Percentiles rank a stretch among this genome's conserved stretches.
Evolutionary conservation across 805 yeast species (phyloP).

Genomic region (Yarrowia divulgata): DNA sequence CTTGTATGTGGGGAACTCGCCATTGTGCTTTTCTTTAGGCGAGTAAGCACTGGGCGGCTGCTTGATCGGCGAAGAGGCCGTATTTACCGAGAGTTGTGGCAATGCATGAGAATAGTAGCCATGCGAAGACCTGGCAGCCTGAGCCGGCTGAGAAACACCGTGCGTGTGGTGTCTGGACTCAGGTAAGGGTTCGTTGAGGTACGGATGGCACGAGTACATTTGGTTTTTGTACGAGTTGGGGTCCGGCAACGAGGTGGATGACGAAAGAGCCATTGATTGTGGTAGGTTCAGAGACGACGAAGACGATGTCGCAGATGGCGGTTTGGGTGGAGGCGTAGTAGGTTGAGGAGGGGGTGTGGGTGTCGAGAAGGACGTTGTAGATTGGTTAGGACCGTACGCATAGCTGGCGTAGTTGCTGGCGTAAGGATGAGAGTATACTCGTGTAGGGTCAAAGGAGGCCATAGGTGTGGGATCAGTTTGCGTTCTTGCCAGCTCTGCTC

Average conservation of each 20-base stretch:
- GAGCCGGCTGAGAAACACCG: constrained; percentile 35
- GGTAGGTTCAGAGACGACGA: constrained; percentile 11
- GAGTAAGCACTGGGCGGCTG: constrained; percentile 37
- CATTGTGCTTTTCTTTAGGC: constrained; percentile 19
- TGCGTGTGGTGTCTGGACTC: constrained; percentile 31
- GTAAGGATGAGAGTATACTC: constrained; percentile 40
- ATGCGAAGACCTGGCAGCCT: constrained; percentile 20
- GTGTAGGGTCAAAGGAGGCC: constrained; percentile 41
- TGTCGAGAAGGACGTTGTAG: background rate
- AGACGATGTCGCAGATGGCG: constrained; percentile 2
- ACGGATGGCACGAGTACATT: constrained; percentile 32
- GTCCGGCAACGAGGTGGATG: constrained; percentile 14
- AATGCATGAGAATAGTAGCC: constrained; percentile 34
- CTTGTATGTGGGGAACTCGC: constrained; percentile 24
- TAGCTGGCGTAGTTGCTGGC: constrained; percentile 19
- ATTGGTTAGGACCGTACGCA: background rate
- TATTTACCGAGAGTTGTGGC: constrained; percentile 31
- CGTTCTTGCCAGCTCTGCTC: constrained; percentile 41
- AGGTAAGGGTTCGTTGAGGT: constrained; percentile 35
- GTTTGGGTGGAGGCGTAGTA: background rate
- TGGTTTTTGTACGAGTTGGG: constrained; percentile 23
- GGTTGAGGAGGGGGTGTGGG: constrained; percentile 12
- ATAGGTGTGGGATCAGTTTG: constrained; percentile 31
- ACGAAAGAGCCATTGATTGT: background rate
- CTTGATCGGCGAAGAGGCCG: constrained; percentile 29